Evolutionary conservation across 2,329 filamentous ascomycete genomes (phyloP).

Genomic region (Daldinia sp.): DNA sequence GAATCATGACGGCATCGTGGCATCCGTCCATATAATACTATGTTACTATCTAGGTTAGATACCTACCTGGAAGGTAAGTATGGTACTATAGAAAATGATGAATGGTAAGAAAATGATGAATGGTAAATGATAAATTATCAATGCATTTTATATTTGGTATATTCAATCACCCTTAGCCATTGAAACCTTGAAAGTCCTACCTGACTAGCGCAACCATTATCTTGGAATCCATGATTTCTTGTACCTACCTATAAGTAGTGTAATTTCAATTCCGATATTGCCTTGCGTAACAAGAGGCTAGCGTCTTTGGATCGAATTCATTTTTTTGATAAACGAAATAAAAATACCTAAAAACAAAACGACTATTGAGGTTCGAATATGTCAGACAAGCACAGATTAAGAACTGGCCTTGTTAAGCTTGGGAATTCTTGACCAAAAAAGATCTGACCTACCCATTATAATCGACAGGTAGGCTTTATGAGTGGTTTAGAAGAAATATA

Average conservation of each 20-base stretch:
- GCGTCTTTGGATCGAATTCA: background rate
- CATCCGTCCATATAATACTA: conserved; percentile 1
- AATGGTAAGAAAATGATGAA: too few species aligned
- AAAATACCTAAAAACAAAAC: background rate
- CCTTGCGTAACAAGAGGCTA: background rate
- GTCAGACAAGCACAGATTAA: conserved; percentile 7
- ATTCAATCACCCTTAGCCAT: background rate
- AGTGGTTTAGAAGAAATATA: background rate
- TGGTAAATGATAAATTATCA: too few species aligned
- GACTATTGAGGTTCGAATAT: conserved; percentile 2
- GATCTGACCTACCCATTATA: conserved; percentile 6
- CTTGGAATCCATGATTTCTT: background rate
- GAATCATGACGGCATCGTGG: conserved; percentile 20
- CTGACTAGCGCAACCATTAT: background rate
- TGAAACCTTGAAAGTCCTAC: background rate
- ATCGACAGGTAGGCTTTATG: conserved; percentile 4
- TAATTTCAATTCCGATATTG: background rate
- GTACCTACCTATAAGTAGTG: too few species aligned
- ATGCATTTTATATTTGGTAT: too few species aligned
- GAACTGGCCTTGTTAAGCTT: background rate
- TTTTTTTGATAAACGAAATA: too few species aligned
- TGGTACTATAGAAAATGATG: too few species aligned
- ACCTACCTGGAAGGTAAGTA: too few species aligned
- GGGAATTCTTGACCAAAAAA: conserved; percentile 12
- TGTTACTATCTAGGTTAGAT: too few species aligned